Conservation (phyloP, 805 yeast genomes). For the Zygoascus flipseniorum region DNA sequence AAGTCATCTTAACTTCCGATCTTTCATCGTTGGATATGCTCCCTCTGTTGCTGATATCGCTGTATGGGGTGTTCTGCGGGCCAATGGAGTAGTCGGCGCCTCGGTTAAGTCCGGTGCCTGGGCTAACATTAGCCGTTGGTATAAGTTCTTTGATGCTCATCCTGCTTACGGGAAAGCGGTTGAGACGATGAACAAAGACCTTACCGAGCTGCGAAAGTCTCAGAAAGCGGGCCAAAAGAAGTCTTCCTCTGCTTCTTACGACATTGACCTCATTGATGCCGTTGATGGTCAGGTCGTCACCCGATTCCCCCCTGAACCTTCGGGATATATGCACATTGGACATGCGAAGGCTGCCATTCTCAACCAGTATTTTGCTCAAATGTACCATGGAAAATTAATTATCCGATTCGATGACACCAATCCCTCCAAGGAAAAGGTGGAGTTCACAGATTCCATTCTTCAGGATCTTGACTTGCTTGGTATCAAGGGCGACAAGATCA, state of each 20-base stretch:
- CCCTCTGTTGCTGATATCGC: slow-evolving; percentile 74
- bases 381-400: slow-evolving; percentile 92
- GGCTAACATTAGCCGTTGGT: slow-evolving; percentile 90
- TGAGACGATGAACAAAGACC: slow-evolving; percentile 56
- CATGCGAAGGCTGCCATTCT: slow-evolving; percentile 97
- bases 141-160: slow-evolving; percentile 62
- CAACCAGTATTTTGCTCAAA: slow-evolving; percentile 93
- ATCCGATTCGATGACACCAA: slow-evolving; percentile 97
- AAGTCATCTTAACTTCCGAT: slow-evolving; percentile 73
- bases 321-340: slow-evolving; percentile 98
- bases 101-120: slow-evolving; percentile 77
- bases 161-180: slow-evolving; percentile 56
- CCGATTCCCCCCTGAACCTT: slow-evolving; percentile 99
- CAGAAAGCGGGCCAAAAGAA: slow-evolving; percentile 63
- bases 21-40: slow-evolving; percentile 63
- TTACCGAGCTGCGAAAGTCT: slow-evolving; percentile 65
- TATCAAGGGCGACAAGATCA: slow-evolving; percentile 79
- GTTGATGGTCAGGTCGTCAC: slow-evolving; percentile 93
- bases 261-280: slow-evolving; percentile 87
- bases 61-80: slow-evolving; percentile 88
- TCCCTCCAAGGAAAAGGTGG: slow-evolving; percentile 92
- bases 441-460: slow-evolving; percentile 87
- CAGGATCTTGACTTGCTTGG: slow-evolving; percentile 89
- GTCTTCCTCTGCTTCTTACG: slow-evolving; percentile 93
- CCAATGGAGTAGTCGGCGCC: slow-evolving; percentile 89